Conservation (phyloP, 495 filamentous ascomycete genomes). For the Platismatia glauca region DNA sequence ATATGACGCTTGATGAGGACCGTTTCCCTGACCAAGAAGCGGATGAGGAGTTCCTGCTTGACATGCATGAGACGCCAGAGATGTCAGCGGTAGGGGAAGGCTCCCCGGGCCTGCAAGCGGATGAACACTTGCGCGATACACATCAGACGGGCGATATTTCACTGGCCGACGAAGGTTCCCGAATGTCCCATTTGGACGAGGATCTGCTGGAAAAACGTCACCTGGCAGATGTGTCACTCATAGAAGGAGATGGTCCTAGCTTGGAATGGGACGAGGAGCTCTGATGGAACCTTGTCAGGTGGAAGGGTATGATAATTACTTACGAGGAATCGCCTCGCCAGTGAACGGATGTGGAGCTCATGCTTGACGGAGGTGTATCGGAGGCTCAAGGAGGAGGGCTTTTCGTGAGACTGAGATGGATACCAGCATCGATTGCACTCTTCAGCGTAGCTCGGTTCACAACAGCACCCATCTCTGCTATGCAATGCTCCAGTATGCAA, state of each 20-base stretch:
- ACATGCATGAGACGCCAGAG: neutral
- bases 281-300: neutral
- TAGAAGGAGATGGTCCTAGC: neutral
- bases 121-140: neutral
- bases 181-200: neutral
- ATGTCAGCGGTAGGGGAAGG: neutral
- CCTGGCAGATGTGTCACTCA: neutral
- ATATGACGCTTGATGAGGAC: neutral
- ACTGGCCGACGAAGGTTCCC: neutral
- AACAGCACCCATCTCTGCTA: neutral
- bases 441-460: neutral
- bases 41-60: conserved; percentile 24
- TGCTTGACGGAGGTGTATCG: neutral
- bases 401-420: neutral
- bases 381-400: neutral
- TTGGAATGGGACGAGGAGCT: conserved; percentile 1
- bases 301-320: neutral
- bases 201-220: neutral
- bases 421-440: neutral
- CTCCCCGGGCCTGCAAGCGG: neutral
- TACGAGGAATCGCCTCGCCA: neutral
- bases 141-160: neutral
- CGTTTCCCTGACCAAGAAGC: neutral
- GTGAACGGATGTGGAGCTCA: neutral
- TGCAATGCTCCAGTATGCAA: neutral